These are phyloP conservation scores for Hypholoma fasciculare DNA, from an alignment of 768 basidiomycete species.

Conservation along the genomic window DNA sequence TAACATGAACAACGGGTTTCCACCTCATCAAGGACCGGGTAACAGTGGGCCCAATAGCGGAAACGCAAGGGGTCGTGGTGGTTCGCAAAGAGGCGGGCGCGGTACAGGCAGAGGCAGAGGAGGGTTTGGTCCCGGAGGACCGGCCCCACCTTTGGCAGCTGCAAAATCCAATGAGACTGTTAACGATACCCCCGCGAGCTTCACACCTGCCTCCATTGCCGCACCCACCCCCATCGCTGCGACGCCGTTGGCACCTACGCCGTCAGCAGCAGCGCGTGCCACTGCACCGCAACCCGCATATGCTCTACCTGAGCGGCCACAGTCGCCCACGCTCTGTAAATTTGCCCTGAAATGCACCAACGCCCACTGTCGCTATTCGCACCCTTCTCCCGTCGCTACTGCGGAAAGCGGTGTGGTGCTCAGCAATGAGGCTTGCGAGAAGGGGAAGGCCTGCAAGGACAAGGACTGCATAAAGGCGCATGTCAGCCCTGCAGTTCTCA, in stretches of 20 bases:
- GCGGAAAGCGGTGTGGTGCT: constrained; percentile 93
- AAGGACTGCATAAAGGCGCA: constrained; percentile 92
- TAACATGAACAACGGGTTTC: constrained; percentile 37
- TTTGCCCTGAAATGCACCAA: constrained; percentile 91
- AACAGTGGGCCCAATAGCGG: constrained; percentile 19
- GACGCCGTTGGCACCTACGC: constrained; percentile 20
- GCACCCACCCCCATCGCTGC: constrained; percentile 22
- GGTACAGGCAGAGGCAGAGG: constrained; percentile 53
- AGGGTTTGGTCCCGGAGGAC: constrained; percentile 31
- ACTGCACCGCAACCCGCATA: constrained; percentile 40
- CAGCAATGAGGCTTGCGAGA: constrained; percentile 91
- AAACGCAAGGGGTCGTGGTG: constrained; percentile 41
- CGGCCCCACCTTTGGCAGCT: constrained; percentile 14
- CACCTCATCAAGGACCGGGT: constrained; percentile 21
- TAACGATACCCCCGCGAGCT: constrained; percentile 24
- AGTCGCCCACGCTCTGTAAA: constrained; percentile 92
- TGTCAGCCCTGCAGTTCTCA: constrained; percentile 81
- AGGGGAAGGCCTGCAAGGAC: constrained; percentile 87
- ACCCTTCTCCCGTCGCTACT: constrained; percentile 97
- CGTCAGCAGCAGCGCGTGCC: constrained; percentile 28
- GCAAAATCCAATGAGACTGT: constrained; percentile 11
- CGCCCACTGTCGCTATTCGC: constrained; percentile 85
- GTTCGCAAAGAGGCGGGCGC: constrained; percentile 38
- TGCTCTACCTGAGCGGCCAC: constrained; percentile 72
- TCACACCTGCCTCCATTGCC: constrained; percentile 12